Base-by-base conservation (phyloP, 495 filamentous ascomycete genomes). In the Xylaria intraflava region DNA sequence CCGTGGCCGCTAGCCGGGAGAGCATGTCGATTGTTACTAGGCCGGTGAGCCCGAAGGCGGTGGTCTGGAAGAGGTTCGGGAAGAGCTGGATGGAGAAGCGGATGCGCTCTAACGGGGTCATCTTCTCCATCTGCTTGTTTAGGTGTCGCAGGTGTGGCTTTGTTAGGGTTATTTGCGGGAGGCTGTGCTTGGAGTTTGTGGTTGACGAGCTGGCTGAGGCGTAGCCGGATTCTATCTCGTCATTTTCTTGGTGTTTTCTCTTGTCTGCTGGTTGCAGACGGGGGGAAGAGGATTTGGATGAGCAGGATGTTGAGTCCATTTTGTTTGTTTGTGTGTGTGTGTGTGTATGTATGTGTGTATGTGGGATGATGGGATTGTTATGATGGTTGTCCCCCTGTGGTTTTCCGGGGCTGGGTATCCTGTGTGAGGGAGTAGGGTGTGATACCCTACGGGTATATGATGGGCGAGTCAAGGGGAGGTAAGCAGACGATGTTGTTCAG, bases 11-110 rank as follows among this genome's bases (percentile, higher is more conserved):
- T 60, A 96, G 75, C 66, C 90, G 89, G 55, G 91, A 91, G 22
- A 97, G 81, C 83, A 98, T 95, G 69, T 98, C 93, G 60, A 96
- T 71, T 52, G 91, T 96, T 44, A 87, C 93, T 22, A 98, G 83
- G 44, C 93, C 93, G 6, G 91, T 95, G 38, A 97, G 77, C 38
- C 93, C 93, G 61, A 98, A 96, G 35, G 93, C 92, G n/a, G 93
- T 97, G 40, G 90, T 91, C 73, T 98, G 93, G 74, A 85, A 97
- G 11, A 98, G 85, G 62, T 83, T 83, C 50, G 93, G 94, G 61
- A 98, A 84, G 51, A 91, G 87, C 45, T 85, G 85, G 65, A 90
- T 84, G 77, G 86, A 90, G 89, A 95, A 96, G 74, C 80, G 84
- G 51, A 98, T 78, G 64, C 97, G 86, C 60, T 95, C 92, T 83